These are phyloP conservation scores for Saccharata proteae DNA, from an alignment of 2,329 filamentous ascomycete genomes.

Conservation along the genomic window DNA sequence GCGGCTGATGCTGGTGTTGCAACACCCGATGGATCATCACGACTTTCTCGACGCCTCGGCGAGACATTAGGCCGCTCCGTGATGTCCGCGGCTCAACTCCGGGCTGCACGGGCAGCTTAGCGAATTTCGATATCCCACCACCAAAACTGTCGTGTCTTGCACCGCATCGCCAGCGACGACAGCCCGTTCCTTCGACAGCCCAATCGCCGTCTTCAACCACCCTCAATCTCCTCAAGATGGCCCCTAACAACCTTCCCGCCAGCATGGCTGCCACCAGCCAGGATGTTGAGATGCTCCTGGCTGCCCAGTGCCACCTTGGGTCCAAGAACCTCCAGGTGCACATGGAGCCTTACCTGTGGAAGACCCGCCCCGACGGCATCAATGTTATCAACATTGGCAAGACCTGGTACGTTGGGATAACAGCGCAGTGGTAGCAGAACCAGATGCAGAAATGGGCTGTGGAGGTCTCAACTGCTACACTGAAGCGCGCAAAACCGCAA, in stretches of 20 bases:
- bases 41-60: constrained; percentile 3
- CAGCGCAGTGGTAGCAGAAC: too few relatives aligned
- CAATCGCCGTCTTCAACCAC: constrained; percentile 11
- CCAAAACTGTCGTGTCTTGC: constrained; percentile 11
- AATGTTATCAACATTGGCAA: constrained; percentile 99
- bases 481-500: too few relatives aligned
- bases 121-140: constrained; percentile 11
- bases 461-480: too few relatives aligned
- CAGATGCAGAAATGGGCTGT: too few relatives aligned
- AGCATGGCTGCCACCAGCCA: constrained; percentile 94
- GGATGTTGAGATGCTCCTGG: constrained; percentile 99
- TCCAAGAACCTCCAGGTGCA: constrained; percentile 99
- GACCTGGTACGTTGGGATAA: constrained; percentile 66
- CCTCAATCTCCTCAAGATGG: constrained; percentile 60
- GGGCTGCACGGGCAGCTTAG: constrained; percentile 10
- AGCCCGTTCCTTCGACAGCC: constrained; percentile 11
- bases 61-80: constrained; percentile 8
- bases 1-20: constrained; percentile 9
- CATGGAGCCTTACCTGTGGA: constrained; percentile 99
- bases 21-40: neutral
- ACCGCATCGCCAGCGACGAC: constrained; percentile 12
- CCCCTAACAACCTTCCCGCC: constrained; percentile 84
- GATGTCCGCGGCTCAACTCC: neutral
- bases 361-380: constrained; percentile 96
- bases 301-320: constrained; percentile 91